Conservation (phyloP, 1,284 basidiomycete species). For the Thecaphora frezii region DNA sequence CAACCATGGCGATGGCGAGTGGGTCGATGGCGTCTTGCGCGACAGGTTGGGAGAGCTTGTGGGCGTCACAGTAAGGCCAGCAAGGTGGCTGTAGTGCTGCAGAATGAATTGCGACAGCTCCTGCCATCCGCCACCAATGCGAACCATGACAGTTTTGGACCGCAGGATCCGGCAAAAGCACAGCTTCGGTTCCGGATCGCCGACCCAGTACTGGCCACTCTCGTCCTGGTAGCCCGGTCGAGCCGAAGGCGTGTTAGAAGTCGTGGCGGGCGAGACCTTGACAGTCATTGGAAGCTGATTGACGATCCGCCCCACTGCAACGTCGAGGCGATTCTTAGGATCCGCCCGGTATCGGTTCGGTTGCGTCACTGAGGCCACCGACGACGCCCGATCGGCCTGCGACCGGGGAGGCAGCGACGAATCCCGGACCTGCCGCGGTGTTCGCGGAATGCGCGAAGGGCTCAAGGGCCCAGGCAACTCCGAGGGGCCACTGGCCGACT, state of each 20-base stretch:
- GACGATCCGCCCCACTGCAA: conserved; percentile 85
- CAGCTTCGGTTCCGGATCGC: conserved; percentile 48
- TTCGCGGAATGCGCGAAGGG: background rate
- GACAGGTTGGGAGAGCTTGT: background rate
- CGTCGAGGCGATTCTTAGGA: conserved; percentile 83
- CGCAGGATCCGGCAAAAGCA: conserved; percentile 55
- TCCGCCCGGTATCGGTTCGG: conserved; percentile 72
- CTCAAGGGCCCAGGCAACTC: background rate
- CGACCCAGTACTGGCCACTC: conserved; percentile 51
- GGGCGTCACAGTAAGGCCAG: background rate
- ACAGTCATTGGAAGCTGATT: conserved; percentile 74
- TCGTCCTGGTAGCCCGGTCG: conserved; percentile 14
- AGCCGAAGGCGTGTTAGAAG: background rate
- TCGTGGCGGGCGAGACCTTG: conserved; percentile 17
- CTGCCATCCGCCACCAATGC: conserved; percentile 58
- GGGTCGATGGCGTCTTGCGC: background rate
- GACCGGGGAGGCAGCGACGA: background rate
- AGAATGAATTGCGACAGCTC: conserved; percentile 49
- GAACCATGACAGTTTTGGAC: conserved; percentile 55
- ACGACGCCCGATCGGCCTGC: too few species aligned
- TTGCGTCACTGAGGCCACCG: too few species aligned
- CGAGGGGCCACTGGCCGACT: too few species aligned
- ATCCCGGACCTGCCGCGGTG: background rate
- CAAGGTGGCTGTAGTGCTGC: conserved; percentile 34
- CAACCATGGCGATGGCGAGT: conserved; percentile 5